Evolutionary conservation across 176 grass and related monocot genomes (phyloP).

Genomic region (Oryza punctata): DNA sequence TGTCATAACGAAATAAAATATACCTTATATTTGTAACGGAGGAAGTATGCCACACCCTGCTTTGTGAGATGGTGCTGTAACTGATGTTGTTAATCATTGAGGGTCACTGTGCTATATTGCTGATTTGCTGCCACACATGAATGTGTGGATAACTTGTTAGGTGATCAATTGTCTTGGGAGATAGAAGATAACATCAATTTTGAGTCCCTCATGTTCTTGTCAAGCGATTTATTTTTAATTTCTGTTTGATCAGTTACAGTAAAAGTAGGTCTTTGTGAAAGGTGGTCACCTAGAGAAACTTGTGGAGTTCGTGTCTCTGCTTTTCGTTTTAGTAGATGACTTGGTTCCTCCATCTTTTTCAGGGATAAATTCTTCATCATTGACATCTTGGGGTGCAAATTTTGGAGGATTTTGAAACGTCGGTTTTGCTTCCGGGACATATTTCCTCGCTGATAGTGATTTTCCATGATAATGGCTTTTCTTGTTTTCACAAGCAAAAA

Average conservation of each 20-base stretch:
- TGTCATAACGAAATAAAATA: too few species aligned
- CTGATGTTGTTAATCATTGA: constrained; percentile 29
- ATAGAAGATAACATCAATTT: constrained; percentile 1
- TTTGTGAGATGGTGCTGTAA: constrained; percentile 34
- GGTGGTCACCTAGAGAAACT: neutral
- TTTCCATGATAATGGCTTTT: constrained; percentile 23
- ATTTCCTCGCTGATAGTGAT: constrained; percentile 16
- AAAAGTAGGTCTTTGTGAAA: constrained; percentile 17
- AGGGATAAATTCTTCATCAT: neutral
- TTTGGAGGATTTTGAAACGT: constrained; percentile 1
- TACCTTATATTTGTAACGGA: too few species aligned
- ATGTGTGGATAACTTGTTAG: constrained; percentile 34
- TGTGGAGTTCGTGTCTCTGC: constrained; percentile 16
- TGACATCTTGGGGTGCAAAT: neutral
- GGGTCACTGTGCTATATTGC: neutral
- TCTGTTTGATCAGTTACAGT: constrained; percentile 8
- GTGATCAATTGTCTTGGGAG: neutral
- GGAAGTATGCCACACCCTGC: neutral
- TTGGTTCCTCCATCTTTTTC: constrained; percentile 34
- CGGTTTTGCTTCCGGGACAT: neutral
- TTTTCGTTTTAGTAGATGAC: constrained; percentile 15
- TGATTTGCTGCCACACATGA: neutral
- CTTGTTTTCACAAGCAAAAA: constrained; percentile 14
- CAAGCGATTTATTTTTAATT: constrained; percentile 9
- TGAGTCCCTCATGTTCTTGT: constrained; percentile 21